phyloP scores from a whole-genome alignment of 2,329 filamentous ascomycete genomes.

The Rhexocercosporidium sp. region DNA sequence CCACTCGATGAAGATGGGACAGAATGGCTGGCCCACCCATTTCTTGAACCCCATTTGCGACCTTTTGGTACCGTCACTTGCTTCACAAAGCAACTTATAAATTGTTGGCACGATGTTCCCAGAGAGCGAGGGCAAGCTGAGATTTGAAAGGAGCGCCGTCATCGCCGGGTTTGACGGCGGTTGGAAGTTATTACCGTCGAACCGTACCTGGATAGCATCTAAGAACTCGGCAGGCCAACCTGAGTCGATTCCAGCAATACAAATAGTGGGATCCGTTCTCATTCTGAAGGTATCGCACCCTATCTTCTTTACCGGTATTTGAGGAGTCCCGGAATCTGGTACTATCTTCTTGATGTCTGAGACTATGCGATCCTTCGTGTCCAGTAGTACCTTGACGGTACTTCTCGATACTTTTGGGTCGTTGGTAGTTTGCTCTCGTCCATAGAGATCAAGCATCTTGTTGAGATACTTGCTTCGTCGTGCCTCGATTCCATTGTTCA shows the following conservation, averaged over 20 bases:
- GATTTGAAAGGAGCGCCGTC: background rate
- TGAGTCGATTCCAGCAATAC: constrained; percentile 18
- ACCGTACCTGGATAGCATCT: constrained; percentile 9
- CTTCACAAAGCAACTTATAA: background rate
- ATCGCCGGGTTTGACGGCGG: background rate
- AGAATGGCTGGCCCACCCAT: constrained; percentile 21
- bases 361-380: background rate
- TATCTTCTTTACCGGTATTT: constrained; percentile 7
- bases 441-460: constrained; percentile 9
- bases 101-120: constrained; percentile 2
- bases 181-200: constrained; percentile 1
- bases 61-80: background rate
- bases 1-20: constrained; percentile 24
- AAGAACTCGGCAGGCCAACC: constrained; percentile 20
- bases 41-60: background rate
- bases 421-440: background rate
- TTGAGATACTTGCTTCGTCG: constrained; percentile 4
- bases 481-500: background rate
- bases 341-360: background rate
- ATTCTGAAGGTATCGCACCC: constrained; percentile 6
- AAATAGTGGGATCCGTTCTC: constrained; percentile 22
- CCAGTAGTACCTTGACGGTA: background rate
- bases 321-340: background rate
- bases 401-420: constrained; percentile 1
- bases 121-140: background rate